phyloP scores from a whole-genome alignment of 768 basidiomycete genomes.

The Macrolepiota dolichaula region DNA sequence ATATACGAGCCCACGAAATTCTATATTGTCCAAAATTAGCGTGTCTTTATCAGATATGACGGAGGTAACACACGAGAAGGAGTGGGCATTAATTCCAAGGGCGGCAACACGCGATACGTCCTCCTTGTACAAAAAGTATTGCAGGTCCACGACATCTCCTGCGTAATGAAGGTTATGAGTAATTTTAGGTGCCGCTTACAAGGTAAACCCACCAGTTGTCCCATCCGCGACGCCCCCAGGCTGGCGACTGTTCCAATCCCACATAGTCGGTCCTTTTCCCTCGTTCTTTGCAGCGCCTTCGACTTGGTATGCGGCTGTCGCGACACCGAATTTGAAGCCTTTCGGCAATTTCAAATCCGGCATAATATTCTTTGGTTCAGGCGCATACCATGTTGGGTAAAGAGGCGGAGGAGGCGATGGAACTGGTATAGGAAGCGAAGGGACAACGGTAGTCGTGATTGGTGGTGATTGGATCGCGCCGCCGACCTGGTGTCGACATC shows the following conservation, averaged over 20 bases:
- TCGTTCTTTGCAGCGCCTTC: slow-evolving; percentile 50
- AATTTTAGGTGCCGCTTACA: neutral
- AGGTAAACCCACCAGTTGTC: slow-evolving; percentile 33
- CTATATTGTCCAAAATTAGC: slow-evolving; percentile 19
- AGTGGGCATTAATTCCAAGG: slow-evolving; percentile 49
- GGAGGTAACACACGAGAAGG: slow-evolving; percentile 38
- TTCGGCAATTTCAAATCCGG: slow-evolving; percentile 41
- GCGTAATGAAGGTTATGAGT: neutral
- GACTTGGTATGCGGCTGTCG: slow-evolving; percentile 51
- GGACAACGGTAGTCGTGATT: slow-evolving; percentile 41
- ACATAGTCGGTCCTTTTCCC: slow-evolving; percentile 44
- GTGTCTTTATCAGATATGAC: neutral
- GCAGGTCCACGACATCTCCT: slow-evolving; percentile 47
- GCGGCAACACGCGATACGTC: slow-evolving; percentile 47
- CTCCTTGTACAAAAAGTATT: slow-evolving; percentile 52
- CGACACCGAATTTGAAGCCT: slow-evolving; percentile 49
- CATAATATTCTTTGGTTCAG: slow-evolving; percentile 39
- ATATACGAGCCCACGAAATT: slow-evolving; percentile 49
- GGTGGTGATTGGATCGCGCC: slow-evolving; percentile 37
- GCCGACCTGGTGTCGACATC: slow-evolving; percentile 29
- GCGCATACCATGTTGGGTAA: slow-evolving; percentile 45
- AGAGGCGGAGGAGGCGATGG: slow-evolving; percentile 42
- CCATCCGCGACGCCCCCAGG: slow-evolving; percentile 38
- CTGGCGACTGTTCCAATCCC: slow-evolving; percentile 49
- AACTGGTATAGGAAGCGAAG: slow-evolving; percentile 31